phyloP scores from a whole-genome alignment of 148 eudicot species.

The Camellia granthamiana region DNA sequence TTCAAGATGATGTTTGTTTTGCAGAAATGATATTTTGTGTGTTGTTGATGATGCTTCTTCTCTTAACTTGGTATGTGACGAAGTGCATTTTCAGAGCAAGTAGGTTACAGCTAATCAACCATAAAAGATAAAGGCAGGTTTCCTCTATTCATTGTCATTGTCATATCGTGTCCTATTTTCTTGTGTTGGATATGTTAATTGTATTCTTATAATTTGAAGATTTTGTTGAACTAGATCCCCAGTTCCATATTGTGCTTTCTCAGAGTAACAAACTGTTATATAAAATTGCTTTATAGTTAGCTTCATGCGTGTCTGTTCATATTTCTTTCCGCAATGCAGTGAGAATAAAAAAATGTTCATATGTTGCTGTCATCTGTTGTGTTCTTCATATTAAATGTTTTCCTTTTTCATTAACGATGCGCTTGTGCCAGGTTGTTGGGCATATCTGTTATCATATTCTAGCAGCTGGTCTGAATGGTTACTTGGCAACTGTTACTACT shows the following conservation, averaged over 20 bases:
- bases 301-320: neutral
- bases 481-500: no score
- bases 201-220: neutral
- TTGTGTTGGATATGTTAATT: no score
- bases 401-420: no score
- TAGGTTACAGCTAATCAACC: neutral
- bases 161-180: no score
- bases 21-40: neutral
- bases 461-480: no score
- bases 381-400: no score
- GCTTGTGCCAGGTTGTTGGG: no score
- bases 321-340: constrained; percentile 36
- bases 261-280: neutral
- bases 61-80: neutral
- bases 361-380: constrained; percentile 52
- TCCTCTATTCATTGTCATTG: neutral
- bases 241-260: neutral
- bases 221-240: neutral
- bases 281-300: neutral
- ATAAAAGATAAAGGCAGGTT: neutral
- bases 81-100: neutral
- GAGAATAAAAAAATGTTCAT: constrained; percentile 57
- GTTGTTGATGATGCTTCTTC: neutral
- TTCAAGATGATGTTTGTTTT: constrained; percentile 7
- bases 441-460: no score